Conservation (phyloP, 2,329 filamentous ascomycete species). For the Sporothrix humicola region DNA sequence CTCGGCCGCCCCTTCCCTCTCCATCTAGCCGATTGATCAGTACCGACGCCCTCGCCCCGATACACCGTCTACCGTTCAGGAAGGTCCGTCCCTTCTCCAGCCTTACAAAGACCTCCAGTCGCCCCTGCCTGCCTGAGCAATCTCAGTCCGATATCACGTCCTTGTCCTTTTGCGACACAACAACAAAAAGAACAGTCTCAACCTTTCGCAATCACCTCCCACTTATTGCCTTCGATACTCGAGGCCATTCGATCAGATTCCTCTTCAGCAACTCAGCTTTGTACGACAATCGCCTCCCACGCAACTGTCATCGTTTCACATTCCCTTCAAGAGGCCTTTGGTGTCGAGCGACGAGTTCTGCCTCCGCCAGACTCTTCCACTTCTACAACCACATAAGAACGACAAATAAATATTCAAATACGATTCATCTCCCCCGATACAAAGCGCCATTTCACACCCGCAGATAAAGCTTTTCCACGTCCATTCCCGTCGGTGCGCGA, state of each 20-base stretch:
- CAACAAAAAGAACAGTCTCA: background rate
- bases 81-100: background rate
- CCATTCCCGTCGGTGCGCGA: background rate
- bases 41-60: background rate
- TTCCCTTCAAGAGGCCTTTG: background rate
- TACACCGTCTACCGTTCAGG: background rate
- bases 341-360: slow-evolving; percentile 19
- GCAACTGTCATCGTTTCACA: background rate
- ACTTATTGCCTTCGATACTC: background rate
- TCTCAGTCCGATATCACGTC: background rate
- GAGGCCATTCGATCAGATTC: background rate
- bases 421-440: background rate
- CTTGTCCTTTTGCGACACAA: background rate
- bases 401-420: too few relatives aligned
- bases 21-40: slow-evolving; percentile 15
- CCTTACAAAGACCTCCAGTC: background rate
- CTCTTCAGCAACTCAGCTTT: background rate
- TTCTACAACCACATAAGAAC: background rate
- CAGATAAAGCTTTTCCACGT: background rate
- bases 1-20: slow-evolving; percentile 19
- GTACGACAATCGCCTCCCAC: background rate
- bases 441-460: background rate
- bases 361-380: background rate
- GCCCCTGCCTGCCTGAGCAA: slow-evolving; percentile 3
- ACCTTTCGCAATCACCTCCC: background rate